A percentile compares a stretch with the other conserved stretches of the same genome.
These are phyloP conservation scores for Tranzscheliella williamsii DNA, from an alignment of 1,284 basidiomycete genomes.

Conservation along the genomic window DNA sequence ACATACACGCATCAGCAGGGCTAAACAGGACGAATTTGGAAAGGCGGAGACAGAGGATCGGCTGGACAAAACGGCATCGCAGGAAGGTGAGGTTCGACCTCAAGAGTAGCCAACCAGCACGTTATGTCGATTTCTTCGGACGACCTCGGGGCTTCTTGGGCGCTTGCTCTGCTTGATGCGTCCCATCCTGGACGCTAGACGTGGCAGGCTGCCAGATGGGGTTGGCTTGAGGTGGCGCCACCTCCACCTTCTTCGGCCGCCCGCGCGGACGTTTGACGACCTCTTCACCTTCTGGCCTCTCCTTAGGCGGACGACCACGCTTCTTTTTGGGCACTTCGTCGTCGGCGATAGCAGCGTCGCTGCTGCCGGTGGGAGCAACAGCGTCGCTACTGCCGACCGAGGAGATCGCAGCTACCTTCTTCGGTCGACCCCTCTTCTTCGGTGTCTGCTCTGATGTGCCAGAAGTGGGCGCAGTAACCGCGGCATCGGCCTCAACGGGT, in stretches of 20 bases:
- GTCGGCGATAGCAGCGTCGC: not conserved
- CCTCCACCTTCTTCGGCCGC: conserved; percentile 26
- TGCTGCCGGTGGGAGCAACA: not conserved
- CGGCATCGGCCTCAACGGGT: conserved; percentile 11
- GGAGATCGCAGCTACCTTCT: not conserved
- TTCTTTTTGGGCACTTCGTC: not conserved
- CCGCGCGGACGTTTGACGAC: conserved; percentile 20
- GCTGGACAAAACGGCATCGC: too few relatives aligned
- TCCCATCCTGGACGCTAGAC: not conserved
- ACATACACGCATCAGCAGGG: too few relatives aligned
- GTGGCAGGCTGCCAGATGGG: not conserved
- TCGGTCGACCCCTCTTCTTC: not conserved
- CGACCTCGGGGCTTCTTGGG: not conserved
- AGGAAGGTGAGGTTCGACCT: too few relatives aligned
- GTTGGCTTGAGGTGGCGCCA: not conserved
- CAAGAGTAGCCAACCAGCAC: too few relatives aligned
- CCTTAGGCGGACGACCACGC: conserved; percentile 1
- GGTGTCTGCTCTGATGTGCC: not conserved
- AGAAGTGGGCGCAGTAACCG: conserved; percentile 5
- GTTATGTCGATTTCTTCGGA: conserved; percentile 1
- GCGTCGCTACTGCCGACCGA: not conserved
- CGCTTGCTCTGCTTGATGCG: not conserved
- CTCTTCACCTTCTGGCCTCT: not conserved
- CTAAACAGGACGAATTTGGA: too few relatives aligned
- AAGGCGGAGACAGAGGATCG: too few relatives aligned